Evolutionary conservation across 495 filamentous ascomycete genomes (phyloP), one percentile per base, ranked within the genome.

Genomic region (Hypomontagnella monticulosa): DNA sequence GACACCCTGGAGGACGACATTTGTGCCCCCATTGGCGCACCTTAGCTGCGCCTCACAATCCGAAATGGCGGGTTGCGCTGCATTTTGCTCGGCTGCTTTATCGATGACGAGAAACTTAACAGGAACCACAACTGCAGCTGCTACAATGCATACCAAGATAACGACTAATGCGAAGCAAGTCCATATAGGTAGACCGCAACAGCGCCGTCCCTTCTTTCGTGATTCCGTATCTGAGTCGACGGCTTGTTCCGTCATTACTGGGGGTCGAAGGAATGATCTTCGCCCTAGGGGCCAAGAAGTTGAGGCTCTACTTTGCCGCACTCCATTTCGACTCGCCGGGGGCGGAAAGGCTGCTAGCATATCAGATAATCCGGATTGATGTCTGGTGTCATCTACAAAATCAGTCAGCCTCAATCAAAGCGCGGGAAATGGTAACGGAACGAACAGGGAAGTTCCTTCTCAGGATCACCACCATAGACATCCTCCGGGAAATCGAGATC

Each of bases 341-440:
- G 93, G 90, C 6, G 95, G 95, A 60, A 99, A 99, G 11, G 93
- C 91, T 10, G 91, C 90, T 4, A 99, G 82, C 72, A 97, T 97
- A 70, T 96, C 93, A 12, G 92, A 93, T 41, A 99, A 81, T 4
- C 81, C 80, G 12, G 66, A 93, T 84, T 76, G 83, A 62, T 76
- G 81, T 68, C 78, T 85, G 61, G 71, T 67, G 32, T 70, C 72
- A 65, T 62, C 75, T 80, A 40, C 66, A 62, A 30, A 76, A 67
- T n/a, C 49, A 64, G 41, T 81, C 74, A 79, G 78, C 38, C 41
- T 14, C 23, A 27, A 15, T 32, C 7, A 34, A 51, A 43, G 2
- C 19, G 10, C 9, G 5, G 30, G 4, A 51, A 20, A 46, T 19
- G 43, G 12, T 14, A 36, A 14, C 33, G 3, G 8, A 27, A 73